Evolutionary conservation across 1,284 basidiomycete genomes (phyloP), one percentile per base, ranked within the genome.

Genomic region (Xerocomus nothofagi): DNA sequence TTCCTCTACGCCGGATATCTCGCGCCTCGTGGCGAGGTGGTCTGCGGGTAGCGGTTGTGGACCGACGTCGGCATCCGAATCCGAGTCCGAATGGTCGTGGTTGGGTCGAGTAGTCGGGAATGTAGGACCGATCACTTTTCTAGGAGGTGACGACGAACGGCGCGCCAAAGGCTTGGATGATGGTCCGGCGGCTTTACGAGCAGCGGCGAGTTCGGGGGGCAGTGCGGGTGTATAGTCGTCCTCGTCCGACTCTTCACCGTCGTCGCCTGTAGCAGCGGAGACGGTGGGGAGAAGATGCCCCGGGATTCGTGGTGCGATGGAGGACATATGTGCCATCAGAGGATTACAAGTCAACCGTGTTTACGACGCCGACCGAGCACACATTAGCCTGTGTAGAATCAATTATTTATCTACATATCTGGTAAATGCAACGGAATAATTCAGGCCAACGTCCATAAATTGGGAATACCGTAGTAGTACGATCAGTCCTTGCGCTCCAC

Each of bases 61-160:
- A 3, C 91, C 92, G 53, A 88, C 80, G 52, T 86, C 88, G 47
- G 86, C 84, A 40, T 86, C 86, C 46, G 81, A 80, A 40, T 84
- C 82, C 14, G 82, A 80, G 24, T 79, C 75, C 69, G 88, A 84
- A 42, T 84, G 84, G 34, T 76, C 74, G 27, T 56, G 64, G 4
- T 67, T 58, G 26, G 65, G 52, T 20, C 23, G 39, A 8, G 59
- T 56, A 8, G 67, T 56, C 17, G 76, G 71, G 20, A 75, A 50
- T 2, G 74, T 53, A 11, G 77, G 72, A 6, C 74, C 77, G 17
- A 71, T 39, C 7, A 71, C 58, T 44, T 63, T 60, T 55, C 63
- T 59, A 8, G 58, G 42, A 26, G 67, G 50, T 39, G 57, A 50
- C 48, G 68, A 32, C 60, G 66, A 44, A 67, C 70, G 44, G 34